Evolutionary conservation across 163 green algal genomes (phyloP).

Genomic region (Chloromonas sp.): DNA sequence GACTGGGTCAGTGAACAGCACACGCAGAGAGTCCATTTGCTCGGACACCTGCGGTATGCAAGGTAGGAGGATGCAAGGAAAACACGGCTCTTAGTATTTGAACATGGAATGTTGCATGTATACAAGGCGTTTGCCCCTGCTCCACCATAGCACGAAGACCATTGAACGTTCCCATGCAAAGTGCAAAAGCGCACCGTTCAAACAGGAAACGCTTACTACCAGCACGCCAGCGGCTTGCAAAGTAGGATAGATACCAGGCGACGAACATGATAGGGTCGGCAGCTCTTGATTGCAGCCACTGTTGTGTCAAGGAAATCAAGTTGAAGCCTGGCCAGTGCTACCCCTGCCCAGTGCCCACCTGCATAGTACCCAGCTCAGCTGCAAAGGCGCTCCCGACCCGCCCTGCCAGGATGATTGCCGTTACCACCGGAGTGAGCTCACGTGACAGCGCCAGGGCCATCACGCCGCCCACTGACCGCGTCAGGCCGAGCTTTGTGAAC

Average conservation of each 20-base stretch:
- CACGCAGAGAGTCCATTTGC: constrained; percentile 93
- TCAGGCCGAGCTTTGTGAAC: constrained; percentile 96
- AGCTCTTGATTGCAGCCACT: too few relatives aligned
- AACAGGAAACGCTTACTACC: too few relatives aligned
- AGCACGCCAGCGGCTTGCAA: too few relatives aligned
- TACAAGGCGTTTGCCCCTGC: not conserved
- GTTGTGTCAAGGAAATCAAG: too few relatives aligned
- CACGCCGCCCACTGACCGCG: constrained; percentile 91
- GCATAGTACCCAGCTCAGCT: constrained; percentile 98
- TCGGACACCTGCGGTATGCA: constrained; percentile 75
- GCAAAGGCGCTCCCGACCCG: constrained; percentile 93
- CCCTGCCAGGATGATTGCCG: constrained; percentile 94
- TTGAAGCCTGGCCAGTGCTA: too few relatives aligned
- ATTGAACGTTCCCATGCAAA: not conserved
- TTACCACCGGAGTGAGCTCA: constrained; percentile 97
- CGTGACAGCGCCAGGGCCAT: constrained; percentile 87
- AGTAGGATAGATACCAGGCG: too few relatives aligned
- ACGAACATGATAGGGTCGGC: too few relatives aligned
- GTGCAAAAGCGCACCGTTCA: too few relatives aligned
- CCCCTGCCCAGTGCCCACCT: constrained; percentile 36
- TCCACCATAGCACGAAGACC: not conserved
- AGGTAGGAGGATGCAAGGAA: not conserved
- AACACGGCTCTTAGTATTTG: not conserved
- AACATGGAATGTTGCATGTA: not conserved
- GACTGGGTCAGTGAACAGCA: constrained; percentile 85